Base-by-base conservation (phyloP, 2,329 filamentous ascomycete genomes). In the Emericellopsis cladophorae region DNA sequence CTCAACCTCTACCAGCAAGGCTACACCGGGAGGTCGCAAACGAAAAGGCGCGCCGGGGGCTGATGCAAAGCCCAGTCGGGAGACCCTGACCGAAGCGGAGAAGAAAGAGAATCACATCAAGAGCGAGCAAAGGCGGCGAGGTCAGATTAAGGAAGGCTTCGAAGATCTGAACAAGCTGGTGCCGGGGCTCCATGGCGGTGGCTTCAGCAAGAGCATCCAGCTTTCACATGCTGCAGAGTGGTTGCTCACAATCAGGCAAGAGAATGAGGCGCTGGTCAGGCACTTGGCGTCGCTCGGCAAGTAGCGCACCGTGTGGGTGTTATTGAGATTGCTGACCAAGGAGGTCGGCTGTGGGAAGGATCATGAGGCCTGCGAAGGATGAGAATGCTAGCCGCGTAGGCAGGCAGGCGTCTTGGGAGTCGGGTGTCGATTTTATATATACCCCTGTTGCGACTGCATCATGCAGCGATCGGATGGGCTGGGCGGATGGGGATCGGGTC, bases 31-130 rank as follows among this genome's bases (percentile, higher is more conserved):
- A 4, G 58, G 59, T 12, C 73, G 73, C 51, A 62, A 72, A 38
- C 65, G 71, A 31, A 76, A 74, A 50, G 74, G 72, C 2, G 56
- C 54, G 7, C 55, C 51, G 5, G 61, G 53, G 32, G 56, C 49
- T 9, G 55, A 49, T 9, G 47, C 58, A 15, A 79, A 78, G 50
- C 43, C 62, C 2, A 54, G 67, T 3, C 63, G 82, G 22, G 81
- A 80, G 54, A 94, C 94, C 50, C 77, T 92, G 4, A 76, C 79
- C 0, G 84, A 90, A 49, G 79, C 83, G 45, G 83, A 92, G 59
- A 92, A 90, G 60, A 72, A 85, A 36, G 81, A 80, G 52, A 94
- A 95, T 49, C 86, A 93, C 54, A 92, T 94, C 48, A 71, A 80
- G 40, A 92, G 86, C 40, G 87, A 93, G 55, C 85, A 94, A 61